Base-by-base conservation (phyloP, 768 basidiomycete species). In the Trametes sanguinea region DNA sequence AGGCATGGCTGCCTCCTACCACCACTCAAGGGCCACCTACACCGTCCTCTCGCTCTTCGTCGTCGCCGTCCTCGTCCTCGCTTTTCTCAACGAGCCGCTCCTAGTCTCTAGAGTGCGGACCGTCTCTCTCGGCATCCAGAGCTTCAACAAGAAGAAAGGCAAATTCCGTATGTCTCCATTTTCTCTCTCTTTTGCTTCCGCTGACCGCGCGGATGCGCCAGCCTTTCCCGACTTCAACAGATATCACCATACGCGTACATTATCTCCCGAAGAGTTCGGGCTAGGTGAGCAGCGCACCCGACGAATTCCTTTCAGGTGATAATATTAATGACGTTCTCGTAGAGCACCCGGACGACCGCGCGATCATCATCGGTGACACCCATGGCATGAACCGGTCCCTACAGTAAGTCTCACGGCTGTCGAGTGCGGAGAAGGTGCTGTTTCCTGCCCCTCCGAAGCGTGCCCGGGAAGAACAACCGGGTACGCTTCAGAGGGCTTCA, bases 291-390 rank as follows among this genome's bases (percentile, higher is more conserved):
- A 37, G 35, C 35, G 6, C 35, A 11, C 35, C 35, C 35, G 35
- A 37, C 35, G 35, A 37, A 71, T 62, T 6, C 17, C 30, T 14
- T 1, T 14, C 1, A 30, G 42, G 30, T n/a, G 1, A 14, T 33
- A 3, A n/a, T n/a, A n/a, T n/a, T n/a, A n/a, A 2, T n/a, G 40
- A 33, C 14, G 5, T 10, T 27, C 48, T 27, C 32, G 22, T 44
- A 90, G 90, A 81, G 60, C 77, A 83, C 13, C 72, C 80, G 3
- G 68, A 75, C 30, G 78, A 73, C 64, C 85, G 93, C 14, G 77
- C 89, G 30, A 84, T 98, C 45, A 75, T 94, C 62, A 77, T 97
- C 11, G 95, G 95, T 7, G 95, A 98, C 68, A 80, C 97, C 6
- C 95, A 98, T 78, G 93, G 92, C 48, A 92, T 89, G 84, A 80